These are phyloP conservation scores for Rhazya stricta DNA, from an alignment of 257 asterid genomes.

Conservation along the genomic window DNA sequence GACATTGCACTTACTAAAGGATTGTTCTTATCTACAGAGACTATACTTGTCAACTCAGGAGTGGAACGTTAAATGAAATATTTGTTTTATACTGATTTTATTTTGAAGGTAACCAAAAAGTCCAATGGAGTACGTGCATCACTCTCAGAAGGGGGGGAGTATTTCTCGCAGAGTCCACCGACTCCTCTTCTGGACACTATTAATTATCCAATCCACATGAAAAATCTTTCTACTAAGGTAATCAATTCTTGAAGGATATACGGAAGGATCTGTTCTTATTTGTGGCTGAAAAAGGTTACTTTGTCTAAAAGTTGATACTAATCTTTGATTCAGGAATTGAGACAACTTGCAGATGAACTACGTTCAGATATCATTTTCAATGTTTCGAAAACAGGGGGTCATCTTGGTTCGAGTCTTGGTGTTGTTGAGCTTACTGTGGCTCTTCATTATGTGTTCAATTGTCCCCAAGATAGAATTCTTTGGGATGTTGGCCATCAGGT, in stretches of 20 bases:
- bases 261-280: neutral
- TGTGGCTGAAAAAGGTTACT: neutral
- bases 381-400: constrained; percentile 97
- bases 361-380: constrained; percentile 90
- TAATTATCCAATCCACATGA: constrained; percentile 91
- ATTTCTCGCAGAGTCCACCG: constrained; percentile 83
- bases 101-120: constrained; percentile 47
- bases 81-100: constrained; percentile 19
- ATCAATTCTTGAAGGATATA: neutral
- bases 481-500: constrained; percentile 99
- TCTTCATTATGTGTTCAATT: constrained; percentile 83
- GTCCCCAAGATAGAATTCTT: constrained; percentile 86
- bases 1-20: neutral
- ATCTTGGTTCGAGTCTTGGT: constrained; percentile 95
- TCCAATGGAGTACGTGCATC: constrained; percentile 55
- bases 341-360: constrained; percentile 83
- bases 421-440: constrained; percentile 96
- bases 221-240: constrained; percentile 87
- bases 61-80: constrained; percentile 24
- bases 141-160: constrained; percentile 69
- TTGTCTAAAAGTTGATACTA: neutral
- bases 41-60: constrained; percentile 9
- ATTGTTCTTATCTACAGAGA: neutral
- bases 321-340: constrained; percentile 60
- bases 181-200: constrained; percentile 93